phyloP scores from a whole-genome alignment of 108 stramenopile species.

The Pelagomonas calceolata region DNA sequence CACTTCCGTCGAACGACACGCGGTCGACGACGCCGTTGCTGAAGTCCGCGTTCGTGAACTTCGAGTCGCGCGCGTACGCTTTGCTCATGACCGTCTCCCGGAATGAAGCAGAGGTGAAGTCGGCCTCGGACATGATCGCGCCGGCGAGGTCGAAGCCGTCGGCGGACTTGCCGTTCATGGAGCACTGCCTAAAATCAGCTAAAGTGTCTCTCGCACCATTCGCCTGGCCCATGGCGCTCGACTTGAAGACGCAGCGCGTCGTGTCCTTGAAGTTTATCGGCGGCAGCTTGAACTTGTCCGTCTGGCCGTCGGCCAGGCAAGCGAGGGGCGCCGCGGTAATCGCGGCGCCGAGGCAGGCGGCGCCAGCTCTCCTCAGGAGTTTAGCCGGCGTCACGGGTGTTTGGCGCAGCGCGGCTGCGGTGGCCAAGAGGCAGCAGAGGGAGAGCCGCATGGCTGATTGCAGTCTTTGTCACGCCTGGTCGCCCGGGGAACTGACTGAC shows the following conservation, averaged over 20 bases:
- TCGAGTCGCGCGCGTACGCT: slow-evolving; percentile 57
- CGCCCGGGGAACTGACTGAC: no score
- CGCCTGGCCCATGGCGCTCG: slow-evolving; percentile 78
- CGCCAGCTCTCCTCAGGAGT: no score
- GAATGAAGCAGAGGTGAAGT: slow-evolving; percentile 69
- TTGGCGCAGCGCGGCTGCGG: no score
- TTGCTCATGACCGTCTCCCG: slow-evolving; percentile 75
- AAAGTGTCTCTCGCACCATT: slow-evolving; percentile 89
- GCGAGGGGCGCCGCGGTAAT: slow-evolving; percentile 12
- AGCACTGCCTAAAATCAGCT: slow-evolving; percentile 76
- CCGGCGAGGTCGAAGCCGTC: slow-evolving; percentile 43
- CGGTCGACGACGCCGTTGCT: slow-evolving; percentile 88
- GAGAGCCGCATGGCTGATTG: no score
- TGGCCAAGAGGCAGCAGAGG: no score
- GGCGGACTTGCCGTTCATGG: slow-evolving; percentile 21
- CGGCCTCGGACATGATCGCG: slow-evolving; percentile 68
- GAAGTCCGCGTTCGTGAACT: slow-evolving; percentile 83
- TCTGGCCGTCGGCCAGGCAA: slow-evolving; percentile 54
- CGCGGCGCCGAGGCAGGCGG: no score
- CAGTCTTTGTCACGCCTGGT: no score
- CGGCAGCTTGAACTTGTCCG: slow-evolving; percentile 73
- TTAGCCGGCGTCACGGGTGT: no score
- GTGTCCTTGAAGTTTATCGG: slow-evolving; percentile 67
- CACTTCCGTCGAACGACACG: slow-evolving; percentile 68
- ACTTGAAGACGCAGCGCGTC: slow-evolving; percentile 64